These are phyloP conservation scores for thale cress (Arabidopsis thaliana) DNA, from an alignment of 345 rosid genomes.

Conservation along the genomic window DNA sequence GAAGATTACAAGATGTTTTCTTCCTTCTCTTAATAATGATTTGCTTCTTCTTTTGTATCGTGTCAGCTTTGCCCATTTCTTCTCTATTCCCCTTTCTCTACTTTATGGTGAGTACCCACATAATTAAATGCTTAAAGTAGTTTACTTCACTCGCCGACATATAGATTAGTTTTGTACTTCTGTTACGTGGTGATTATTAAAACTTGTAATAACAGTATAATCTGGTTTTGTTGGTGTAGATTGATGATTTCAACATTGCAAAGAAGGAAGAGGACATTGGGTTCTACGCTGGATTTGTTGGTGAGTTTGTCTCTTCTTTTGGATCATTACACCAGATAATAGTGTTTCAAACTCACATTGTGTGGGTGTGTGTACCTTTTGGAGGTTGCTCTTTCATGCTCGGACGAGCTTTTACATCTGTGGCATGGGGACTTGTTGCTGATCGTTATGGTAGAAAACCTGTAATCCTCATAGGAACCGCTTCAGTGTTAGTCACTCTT, in stretches of 20 bases:
- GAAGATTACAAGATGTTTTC: background rate
- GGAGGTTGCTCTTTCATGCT: slow-evolving; percentile 88
- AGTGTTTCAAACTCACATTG: slow-evolving; percentile 24
- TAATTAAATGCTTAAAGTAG: background rate
- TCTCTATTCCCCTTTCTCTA: slow-evolving; percentile 91
- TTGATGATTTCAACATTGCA: slow-evolving; percentile 76
- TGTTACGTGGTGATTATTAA: background rate
- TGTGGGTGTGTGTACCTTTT: slow-evolving; percentile 19
- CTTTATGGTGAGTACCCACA: slow-evolving; percentile 72
- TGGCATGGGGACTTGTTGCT: slow-evolving; percentile 81
- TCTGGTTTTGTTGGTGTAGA: slow-evolving; percentile 50
- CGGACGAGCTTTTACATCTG: slow-evolving; percentile 90
- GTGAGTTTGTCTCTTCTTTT: slow-evolving; percentile 48
- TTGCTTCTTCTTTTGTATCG: background rate
- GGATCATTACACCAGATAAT: no score
- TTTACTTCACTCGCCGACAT: background rate
- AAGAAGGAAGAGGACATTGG: slow-evolving; percentile 87
- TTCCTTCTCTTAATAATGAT: background rate
- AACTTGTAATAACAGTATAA: slow-evolving; percentile 3
- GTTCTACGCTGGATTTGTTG: slow-evolving; percentile 86
- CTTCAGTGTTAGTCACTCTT: slow-evolving; percentile 66
- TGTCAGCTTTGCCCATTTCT: slow-evolving; percentile 87
- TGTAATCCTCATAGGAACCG: slow-evolving; percentile 70
- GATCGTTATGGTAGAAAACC: slow-evolving; percentile 97
- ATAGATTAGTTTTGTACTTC: background rate